Evolutionary conservation across 441 rosid genomes (phyloP), one percentile per base, ranked within the genome.

Genomic region (Erodium moschatum): DNA sequence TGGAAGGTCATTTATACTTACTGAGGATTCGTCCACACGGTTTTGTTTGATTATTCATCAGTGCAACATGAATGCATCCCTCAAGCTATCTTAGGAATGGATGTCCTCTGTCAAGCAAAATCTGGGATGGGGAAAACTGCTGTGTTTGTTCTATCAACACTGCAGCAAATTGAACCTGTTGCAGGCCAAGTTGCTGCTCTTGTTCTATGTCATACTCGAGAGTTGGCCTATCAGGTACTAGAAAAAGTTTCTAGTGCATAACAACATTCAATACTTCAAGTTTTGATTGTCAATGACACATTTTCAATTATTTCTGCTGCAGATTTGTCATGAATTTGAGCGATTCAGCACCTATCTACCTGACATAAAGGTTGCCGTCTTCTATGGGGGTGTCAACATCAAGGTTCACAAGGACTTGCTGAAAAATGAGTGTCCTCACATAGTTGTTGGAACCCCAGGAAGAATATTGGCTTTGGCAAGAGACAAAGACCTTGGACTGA

Each of bases 111-210:
- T 77, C 97, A 94, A 91, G 97, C 99, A 13, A 94, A 94, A 76
- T 94, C 97, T 61, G 99, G 99, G 50, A 94, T 94, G 99, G 99
- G 99, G 11, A 91, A 94, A 84, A 94, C 97, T 52, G 99, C 97
- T 44, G 97, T 91, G 61, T 94, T 94, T 81, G 96, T 94, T 29
- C 79, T 94, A 7, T 94, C 99, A 5, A 76, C 92, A 46, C 82
- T 91, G 11, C 99, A 94, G 79, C 99, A 94, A 76, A 94, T 92
- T 58, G 99, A 94, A 58, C 96, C 97, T 0, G 80, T 86, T 66
- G 81, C 91, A 13, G 99, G 99, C 11, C 97, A 94, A 85, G 99
- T 91, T 74, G 77, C 87, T 77, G 97, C 99, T 5, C 99, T 94
- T 71, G 86, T 94, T 72, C 73, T 94, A 24, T 94, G 99, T 63